A percentile compares a stretch with the other conserved stretches of the same genome.
Evolutionary conservation across 2,329 filamentous ascomycete genomes (phyloP).

Genomic region (Colletotrichum ledebouriae): DNA sequence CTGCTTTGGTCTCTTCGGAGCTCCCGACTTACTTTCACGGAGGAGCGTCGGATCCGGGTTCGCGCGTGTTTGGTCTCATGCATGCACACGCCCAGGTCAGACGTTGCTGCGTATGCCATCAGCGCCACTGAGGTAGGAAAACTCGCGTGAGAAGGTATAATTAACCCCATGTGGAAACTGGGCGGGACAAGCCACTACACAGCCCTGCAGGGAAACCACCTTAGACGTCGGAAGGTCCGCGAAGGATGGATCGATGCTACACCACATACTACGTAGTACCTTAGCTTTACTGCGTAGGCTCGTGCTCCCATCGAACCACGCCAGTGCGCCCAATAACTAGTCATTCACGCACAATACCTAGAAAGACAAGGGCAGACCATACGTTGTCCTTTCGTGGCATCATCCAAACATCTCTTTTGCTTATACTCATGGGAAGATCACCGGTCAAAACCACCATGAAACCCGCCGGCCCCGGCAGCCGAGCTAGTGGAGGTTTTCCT

Average conservation of each 20-base stretch:
- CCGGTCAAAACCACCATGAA: constrained; percentile 36
- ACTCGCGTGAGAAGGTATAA: too few relatives aligned
- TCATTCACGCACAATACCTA: constrained; percentile 28
- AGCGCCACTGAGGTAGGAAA: background rate
- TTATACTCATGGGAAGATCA: constrained; percentile 24
- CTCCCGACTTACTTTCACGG: constrained; percentile 20
- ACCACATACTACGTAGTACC: background rate
- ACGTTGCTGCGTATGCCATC: constrained; percentile 6
- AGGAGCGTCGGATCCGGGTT: constrained; percentile 29
- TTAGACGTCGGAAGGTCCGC: constrained; percentile 1
- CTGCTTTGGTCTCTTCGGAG: constrained; percentile 24
- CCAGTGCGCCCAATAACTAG: constrained; percentile 28
- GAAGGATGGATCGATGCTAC: constrained; percentile 9
- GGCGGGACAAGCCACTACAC: too few relatives aligned
- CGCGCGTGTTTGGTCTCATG: constrained; percentile 25
- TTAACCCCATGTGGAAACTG: too few relatives aligned
- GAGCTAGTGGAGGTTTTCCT: constrained; percentile 7
- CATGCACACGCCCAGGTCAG: constrained; percentile 20
- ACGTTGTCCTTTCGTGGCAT: constrained; percentile 29
- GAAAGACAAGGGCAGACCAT: constrained; percentile 31
- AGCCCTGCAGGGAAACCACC: constrained; percentile 8
- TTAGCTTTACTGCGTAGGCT: background rate
- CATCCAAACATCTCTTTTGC: constrained; percentile 32
- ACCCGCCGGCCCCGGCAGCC: constrained; percentile 15
- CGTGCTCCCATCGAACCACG: constrained; percentile 22